Base-by-base conservation (phyloP, 2,329 filamentous ascomycete species). In the Clonostachys chloroleuca region DNA sequence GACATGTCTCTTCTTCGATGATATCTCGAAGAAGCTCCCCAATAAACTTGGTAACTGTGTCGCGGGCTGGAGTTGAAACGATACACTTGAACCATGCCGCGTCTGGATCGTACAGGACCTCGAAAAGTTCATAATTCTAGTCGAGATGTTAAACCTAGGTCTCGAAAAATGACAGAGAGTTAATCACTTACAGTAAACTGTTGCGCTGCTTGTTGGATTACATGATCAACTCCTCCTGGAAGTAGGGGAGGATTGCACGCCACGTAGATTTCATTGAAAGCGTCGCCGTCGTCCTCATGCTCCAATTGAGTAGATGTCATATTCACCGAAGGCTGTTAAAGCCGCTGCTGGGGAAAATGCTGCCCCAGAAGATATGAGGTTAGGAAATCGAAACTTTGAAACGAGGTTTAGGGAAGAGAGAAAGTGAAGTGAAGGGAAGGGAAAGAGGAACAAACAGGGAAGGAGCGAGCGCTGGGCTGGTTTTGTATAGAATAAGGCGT, bases 91-190 rank as follows among this genome's bases (percentile, higher is more conserved):
- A 66, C 59, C 62, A 67, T 1, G 64, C 57, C 0, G 59, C 47
- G 0, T 65, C 59, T 2, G 65, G 63, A 24, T 69, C 65, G 34
- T 68, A 68, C 5, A 69, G 53, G 6, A 69, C 53, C 42, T 69
- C 66, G 1, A 58, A 1, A 0, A 64, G 34, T 7, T 57, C 49
- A 24, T 47, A 34, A 45, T 51, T n/a, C 36, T 39, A n/a, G 36
- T 34, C 7, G 12, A 34, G 10, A 14, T 37, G 17, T 12, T 5
- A 36, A 36, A 6, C 13, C n/a, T 34, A 30, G 24, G 24, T 30
- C 24, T 30, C 24, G 24, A 30, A 30, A 10, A 30, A 10, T 10
- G 12, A 20, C 10, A 5, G 3, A 12, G 24, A 18, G 35, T 12
- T 4, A 16, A 17, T 18, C 9, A 36, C 55, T 49, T 30, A 59